Evolutionary conservation across 2,329 filamentous ascomycete species (phyloP), one percentile per base, ranked within the genome.

Genomic region (Fusarium zealandicum): DNA sequence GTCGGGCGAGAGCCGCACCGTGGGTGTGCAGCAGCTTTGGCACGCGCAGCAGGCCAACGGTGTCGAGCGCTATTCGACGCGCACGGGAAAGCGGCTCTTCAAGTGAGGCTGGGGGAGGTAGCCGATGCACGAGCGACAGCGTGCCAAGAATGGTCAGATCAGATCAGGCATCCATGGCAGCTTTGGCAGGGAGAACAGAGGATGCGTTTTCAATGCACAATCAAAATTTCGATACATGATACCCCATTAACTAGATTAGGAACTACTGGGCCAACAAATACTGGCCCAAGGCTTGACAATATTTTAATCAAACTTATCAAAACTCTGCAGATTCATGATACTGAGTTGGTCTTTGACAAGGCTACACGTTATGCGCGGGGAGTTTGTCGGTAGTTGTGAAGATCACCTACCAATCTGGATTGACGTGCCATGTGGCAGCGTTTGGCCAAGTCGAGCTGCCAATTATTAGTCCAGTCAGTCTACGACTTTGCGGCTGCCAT

Each of bases 21-120:
- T 85, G 4, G 85, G 85, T 4, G 80, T 83, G 62, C 76, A 86
- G 59, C 77, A 81, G 61, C 70, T 86, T 12, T 88, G 84, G 83
- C 83, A 87, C 61, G 75, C 79, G 14, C 85, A 88, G 67, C 81
- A 85, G 49, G 75, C 76, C 32, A 85, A 78, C 50, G 85, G 85
- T 0, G 78, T 81, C 1, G 85, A 88, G 63, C 76, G 85, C 27
- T 88, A 87, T 50, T 80, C 82, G 0, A 75, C 78, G 1, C 74
- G 78, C 38, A 82, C 81, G 1, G 80, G 82, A 2, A 77, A 77
- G 54, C 74, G 80, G 32, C 72, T 86, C 12, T 86, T 86, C 65
- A 82, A 75, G 67, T 83, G 66, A 78, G 37, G 22, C n/a, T 10
- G 30, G 13, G 25, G 45, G 25, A 31, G 36, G 22, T 12, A 47